Conservation (phyloP, 23 red algal genomes). For the Agarophyton chilense region DNA sequence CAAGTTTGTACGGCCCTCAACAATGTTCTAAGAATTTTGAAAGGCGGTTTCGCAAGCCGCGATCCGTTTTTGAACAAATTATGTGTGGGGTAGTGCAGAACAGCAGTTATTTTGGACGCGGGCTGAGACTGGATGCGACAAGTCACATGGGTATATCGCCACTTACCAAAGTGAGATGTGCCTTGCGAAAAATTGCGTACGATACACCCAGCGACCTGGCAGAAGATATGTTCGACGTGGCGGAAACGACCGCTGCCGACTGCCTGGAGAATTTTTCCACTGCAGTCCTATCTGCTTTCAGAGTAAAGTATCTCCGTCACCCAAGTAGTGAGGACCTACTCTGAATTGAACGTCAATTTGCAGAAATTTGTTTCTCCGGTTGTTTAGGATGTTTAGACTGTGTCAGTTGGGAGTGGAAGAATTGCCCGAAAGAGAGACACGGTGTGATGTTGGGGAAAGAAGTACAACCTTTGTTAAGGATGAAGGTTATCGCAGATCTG, state of each 20-base stretch:
- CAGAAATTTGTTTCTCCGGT: conserved; percentile 13
- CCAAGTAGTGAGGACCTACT: conserved; percentile 7
- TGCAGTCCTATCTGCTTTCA: conserved; percentile 8
- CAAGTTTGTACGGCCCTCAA: too few species aligned
- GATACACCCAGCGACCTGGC: conserved; percentile 20
- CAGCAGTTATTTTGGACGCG: neutral
- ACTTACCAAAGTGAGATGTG: conserved; percentile 13
- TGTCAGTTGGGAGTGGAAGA: conserved; percentile 62
- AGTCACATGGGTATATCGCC: conserved; percentile 18
- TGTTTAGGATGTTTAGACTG: conserved; percentile 57
- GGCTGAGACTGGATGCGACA: neutral
- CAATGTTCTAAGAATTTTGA: too few species aligned
- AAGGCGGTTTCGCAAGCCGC: conserved; percentile 52
- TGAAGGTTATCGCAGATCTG: conserved; percentile 34
- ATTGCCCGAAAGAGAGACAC: conserved; percentile 40
- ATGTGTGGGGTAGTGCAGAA: neutral
- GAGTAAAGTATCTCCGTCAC: neutral
- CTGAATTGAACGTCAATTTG: conserved; percentile 25
- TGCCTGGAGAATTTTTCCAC: conserved; percentile 38
- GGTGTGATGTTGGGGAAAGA: conserved; percentile 53
- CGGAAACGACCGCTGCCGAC: conserved; percentile 25
- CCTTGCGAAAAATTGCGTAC: conserved; percentile 10
- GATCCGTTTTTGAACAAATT: conserved; percentile 15
- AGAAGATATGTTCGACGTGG: conserved; percentile 54
- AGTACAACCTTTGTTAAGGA: conserved; percentile 16